Evolutionary conservation across 352 stramenopile genomes (phyloP).

Genomic region (Aphanomyces euteiches): DNA sequence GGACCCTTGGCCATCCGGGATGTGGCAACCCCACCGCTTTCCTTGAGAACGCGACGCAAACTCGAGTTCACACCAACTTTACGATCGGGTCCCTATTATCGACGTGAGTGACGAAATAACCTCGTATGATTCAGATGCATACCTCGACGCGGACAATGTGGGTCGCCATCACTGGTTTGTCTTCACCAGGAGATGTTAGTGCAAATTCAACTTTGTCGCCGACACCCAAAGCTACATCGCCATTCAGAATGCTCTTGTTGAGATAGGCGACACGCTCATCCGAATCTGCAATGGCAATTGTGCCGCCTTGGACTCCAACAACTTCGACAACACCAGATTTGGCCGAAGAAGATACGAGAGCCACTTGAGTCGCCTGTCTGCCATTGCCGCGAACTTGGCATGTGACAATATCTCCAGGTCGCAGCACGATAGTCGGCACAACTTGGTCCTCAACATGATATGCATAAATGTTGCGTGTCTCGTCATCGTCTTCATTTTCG

Average conservation of each 20-base stretch:
- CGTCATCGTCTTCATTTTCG: slow-evolving; percentile 26
- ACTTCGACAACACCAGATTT: slow-evolving; percentile 54
- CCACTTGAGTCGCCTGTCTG: slow-evolving; percentile 51
- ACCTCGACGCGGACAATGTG: slow-evolving; percentile 31
- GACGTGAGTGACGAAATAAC: slow-evolving; percentile 34
- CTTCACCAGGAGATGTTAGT: slow-evolving; percentile 29
- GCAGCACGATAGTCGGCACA: slow-evolving; percentile 51
- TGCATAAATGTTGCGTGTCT: slow-evolving; percentile 37
- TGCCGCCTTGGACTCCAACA: slow-evolving; percentile 48
- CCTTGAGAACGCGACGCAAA: slow-evolving; percentile 61
- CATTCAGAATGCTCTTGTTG: slow-evolving; percentile 48
- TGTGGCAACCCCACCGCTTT: slow-evolving; percentile 63
- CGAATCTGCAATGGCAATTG: slow-evolving; percentile 50
- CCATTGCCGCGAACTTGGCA: slow-evolving; percentile 49
- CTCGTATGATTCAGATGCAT: slow-evolving; percentile 33
- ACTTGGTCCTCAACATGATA: slow-evolving; percentile 70
- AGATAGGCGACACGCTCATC: slow-evolving; percentile 44
- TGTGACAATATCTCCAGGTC: slow-evolving; percentile 67
- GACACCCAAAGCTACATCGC: slow-evolving; percentile 43
- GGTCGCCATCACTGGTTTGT: slow-evolving; percentile 29
- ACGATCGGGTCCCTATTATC: slow-evolving; percentile 9
- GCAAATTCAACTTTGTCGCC: slow-evolving; percentile 77
- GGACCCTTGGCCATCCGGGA: slow-evolving; percentile 68
- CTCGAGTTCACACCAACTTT: slow-evolving; percentile 30
- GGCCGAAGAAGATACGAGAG: slow-evolving; percentile 49